Conservation (phyloP, 805 yeast species). For the Tetrapisispora phaffii region DNA sequence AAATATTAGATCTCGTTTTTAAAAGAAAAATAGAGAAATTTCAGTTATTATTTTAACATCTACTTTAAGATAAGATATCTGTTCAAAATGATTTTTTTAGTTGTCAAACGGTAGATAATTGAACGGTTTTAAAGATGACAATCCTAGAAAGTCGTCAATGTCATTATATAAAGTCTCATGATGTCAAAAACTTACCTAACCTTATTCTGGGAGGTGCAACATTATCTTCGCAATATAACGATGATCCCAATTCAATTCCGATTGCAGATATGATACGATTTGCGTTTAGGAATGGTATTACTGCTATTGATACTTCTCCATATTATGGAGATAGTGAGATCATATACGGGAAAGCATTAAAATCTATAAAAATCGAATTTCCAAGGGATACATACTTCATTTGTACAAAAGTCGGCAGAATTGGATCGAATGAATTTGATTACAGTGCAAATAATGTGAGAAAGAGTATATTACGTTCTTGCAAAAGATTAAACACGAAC, state of each 20-base stretch:
- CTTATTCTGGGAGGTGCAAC: conserved; percentile 83
- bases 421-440: conserved; percentile 56
- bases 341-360: conserved; percentile 59
- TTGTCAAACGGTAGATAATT: too few relatives aligned
- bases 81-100: too few relatives aligned
- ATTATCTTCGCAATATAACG: conserved; percentile 70
- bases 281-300: conserved; percentile 60
- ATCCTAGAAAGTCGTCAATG: too few relatives aligned
- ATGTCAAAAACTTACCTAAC: neutral
- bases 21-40: too few relatives aligned
- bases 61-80: too few relatives aligned
- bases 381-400: conserved; percentile 58
- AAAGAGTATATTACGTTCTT: conserved; percentile 54
- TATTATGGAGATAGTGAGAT: conserved; percentile 85
- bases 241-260: conserved; percentile 53
- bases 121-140: too few relatives aligned
- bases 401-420: conserved; percentile 81
- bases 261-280: conserved; percentile 43
- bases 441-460: conserved; percentile 54
- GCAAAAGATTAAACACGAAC: conserved; percentile 51
- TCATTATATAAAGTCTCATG: neutral
- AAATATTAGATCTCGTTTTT: too few relatives aligned
- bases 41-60: too few relatives aligned
- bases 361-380: conserved; percentile 26
- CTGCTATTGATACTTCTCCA: conserved; percentile 85